Evolutionary conservation across 441 rosid species (phyloP).

Genomic region (Kokia cookei): DNA sequence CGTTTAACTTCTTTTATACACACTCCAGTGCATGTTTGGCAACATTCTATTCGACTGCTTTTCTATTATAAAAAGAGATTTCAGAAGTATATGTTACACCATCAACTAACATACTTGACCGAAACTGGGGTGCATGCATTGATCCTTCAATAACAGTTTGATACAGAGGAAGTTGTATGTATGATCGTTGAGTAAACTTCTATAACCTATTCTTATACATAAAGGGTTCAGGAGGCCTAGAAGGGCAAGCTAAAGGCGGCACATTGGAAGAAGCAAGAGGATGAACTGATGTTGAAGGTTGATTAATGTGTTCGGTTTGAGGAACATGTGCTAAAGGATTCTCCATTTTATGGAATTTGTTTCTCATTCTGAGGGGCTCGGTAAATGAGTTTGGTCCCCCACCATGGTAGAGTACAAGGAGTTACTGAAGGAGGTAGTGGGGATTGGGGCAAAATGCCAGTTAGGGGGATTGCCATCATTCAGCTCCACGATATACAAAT

Average conservation of each 20-base stretch:
- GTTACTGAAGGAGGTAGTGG: too few species aligned
- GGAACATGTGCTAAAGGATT: neutral
- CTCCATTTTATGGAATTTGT: neutral
- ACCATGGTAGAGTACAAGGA: too few species aligned
- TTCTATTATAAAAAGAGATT: slow-evolving; percentile 15
- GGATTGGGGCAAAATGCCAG: too few species aligned
- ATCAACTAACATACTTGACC: too few species aligned
- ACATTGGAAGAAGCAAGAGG: neutral
- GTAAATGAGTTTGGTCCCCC: too few species aligned
- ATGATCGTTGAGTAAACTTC: slow-evolving; percentile 25
- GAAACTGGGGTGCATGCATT: slow-evolving; percentile 20
- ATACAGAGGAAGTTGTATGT: slow-evolving; percentile 22
- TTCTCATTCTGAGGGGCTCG: too few species aligned
- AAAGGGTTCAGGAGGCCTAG: neutral
- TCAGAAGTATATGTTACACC: too few species aligned
- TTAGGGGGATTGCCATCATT: too few species aligned
- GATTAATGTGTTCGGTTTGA: neutral
- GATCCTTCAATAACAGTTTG: slow-evolving; percentile 21
- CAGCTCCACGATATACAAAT: too few species aligned
- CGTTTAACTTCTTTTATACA: slow-evolving; percentile 10
- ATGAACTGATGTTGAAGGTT: neutral
- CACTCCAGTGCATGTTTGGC: slow-evolving; percentile 36
- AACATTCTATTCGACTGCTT: slow-evolving; percentile 38
- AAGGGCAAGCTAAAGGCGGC: neutral
- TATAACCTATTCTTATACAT: slow-evolving; percentile 34